Base-by-base conservation (phyloP, 2,329 filamentous ascomycete species). In the Ceratocystis cacaofunesta region DNA sequence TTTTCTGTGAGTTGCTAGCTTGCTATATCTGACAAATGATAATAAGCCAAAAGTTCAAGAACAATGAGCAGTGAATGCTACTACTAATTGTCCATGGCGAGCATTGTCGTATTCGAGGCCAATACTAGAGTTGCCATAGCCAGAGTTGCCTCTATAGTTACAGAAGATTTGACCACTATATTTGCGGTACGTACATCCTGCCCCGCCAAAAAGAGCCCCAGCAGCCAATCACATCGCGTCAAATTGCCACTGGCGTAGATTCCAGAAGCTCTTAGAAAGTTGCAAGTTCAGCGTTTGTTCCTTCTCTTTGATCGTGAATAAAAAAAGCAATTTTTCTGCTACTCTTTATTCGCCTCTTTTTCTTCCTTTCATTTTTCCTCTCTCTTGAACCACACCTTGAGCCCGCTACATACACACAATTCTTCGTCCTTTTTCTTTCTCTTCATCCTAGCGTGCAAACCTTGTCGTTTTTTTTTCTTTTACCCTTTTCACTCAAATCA, bases 251-350 rank as follows among this genome's bases (percentile, higher is more conserved):
- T 69, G 70, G 70, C 69, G 65, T 32, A 41, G 64, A 63, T 66
- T 71, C 70, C 68, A 71, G 71, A 69, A 69, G 65, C 61, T 68
- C 63, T 67, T 69, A 58, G 69, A 69, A 69, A 58, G 55, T 58
- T 58, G 69, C 68, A 69, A 58, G 55, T 58, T 36, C 55, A 36
- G 55, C 55, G 55, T 28, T 32, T 28, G 28, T 10, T 58, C 55
- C 55, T 62, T 52, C 36, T 17, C 7, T 61, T 32, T 58, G 41
- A 62, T 46, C 41, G 60, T 58, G 36, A 62, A 30, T 15, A 30
- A 30, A 57, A 17, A 32, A 48, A 25, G n/a, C 61, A 43, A 55
- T 62, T 50, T 61, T 61, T 65, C 65, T 44, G 46, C 30, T 15
- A n/a, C 50, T 32, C 46, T 44, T 55, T 43, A 22, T 43, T 28